Conservation (phyloP, 305 asterid species). For the Fraxinus baroniana region DNA sequence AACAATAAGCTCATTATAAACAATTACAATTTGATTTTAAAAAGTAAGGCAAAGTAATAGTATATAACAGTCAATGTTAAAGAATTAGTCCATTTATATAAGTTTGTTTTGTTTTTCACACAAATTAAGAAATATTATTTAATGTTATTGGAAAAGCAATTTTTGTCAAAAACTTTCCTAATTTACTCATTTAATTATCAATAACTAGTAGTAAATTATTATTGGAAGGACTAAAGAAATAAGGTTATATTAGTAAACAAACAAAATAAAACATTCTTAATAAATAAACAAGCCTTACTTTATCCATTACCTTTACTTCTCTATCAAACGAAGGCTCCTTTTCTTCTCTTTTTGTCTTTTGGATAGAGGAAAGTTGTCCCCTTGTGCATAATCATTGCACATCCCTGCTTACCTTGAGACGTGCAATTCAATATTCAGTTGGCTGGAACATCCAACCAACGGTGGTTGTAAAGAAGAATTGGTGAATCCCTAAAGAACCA, state of each 20-base stretch:
- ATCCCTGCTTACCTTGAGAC: neutral
- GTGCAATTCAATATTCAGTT: neutral
- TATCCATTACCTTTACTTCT: neutral
- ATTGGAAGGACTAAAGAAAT: too few species aligned
- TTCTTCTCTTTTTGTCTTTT: neutral
- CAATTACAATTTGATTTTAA: neutral
- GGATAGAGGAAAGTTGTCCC: neutral
- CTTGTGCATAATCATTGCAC: neutral
- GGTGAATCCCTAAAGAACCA: neutral
- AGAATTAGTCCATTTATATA: too few species aligned
- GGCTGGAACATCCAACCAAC: neutral
- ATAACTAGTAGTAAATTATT: too few species aligned
- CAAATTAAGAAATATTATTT: too few species aligned
- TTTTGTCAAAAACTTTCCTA: too few species aligned
- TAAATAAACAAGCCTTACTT: neutral
- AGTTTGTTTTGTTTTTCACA: too few species aligned
- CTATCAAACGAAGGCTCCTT: neutral
- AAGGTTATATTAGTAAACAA: too few species aligned
- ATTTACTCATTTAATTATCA: too few species aligned
- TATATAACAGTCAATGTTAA: neutral
- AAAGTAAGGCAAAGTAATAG: neutral
- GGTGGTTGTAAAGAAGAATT: neutral
- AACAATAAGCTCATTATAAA: neutral
- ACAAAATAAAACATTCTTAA: too few species aligned
- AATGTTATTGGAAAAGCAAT: too few species aligned